phyloP scores from a whole-genome alignment of 2,329 filamentous ascomycete genomes.

The Penicillium italicum region DNA sequence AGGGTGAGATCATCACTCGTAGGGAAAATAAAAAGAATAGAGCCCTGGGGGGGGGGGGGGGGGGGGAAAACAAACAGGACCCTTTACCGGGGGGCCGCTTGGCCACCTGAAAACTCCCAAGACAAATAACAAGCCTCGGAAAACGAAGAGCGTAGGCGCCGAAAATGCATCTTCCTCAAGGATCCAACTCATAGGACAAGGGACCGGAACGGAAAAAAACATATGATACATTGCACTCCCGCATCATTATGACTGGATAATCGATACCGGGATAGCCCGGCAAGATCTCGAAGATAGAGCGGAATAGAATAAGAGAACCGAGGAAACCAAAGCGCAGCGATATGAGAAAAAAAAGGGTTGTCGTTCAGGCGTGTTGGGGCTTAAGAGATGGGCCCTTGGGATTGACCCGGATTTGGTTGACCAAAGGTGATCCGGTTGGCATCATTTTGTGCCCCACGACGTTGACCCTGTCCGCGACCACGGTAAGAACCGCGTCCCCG shows the following conservation, averaged over 20 bases:
- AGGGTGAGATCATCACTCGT: slow-evolving; percentile 6
- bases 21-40: neutral
- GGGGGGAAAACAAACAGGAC: no score
- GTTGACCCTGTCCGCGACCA: slow-evolving; percentile 44
- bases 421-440: slow-evolving; percentile 26
- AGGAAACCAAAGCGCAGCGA: neutral
- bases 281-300: neutral
- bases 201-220: slow-evolving; percentile 11
- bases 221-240: slow-evolving; percentile 31
- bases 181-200: slow-evolving; percentile 3
- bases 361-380: no score
- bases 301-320: neutral
- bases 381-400: slow-evolving; percentile 34
- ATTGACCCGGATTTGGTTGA: slow-evolving; percentile 30
- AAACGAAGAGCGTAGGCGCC: slow-evolving; percentile 12
- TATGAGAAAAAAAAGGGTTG: neutral
- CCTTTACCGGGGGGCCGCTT: no score
- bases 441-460: slow-evolving; percentile 37
- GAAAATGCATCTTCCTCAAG: slow-evolving; percentile 15
- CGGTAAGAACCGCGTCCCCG: slow-evolving; percentile 43
- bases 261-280: slow-evolving; percentile 5
- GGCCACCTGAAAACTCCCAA: no score
- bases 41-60: no score
- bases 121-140: slow-evolving; percentile 7
- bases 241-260: slow-evolving; percentile 20